phyloP scores from a whole-genome alignment of 2,329 filamentous ascomycete genomes.

The Colletotrichum chlorophyti region DNA sequence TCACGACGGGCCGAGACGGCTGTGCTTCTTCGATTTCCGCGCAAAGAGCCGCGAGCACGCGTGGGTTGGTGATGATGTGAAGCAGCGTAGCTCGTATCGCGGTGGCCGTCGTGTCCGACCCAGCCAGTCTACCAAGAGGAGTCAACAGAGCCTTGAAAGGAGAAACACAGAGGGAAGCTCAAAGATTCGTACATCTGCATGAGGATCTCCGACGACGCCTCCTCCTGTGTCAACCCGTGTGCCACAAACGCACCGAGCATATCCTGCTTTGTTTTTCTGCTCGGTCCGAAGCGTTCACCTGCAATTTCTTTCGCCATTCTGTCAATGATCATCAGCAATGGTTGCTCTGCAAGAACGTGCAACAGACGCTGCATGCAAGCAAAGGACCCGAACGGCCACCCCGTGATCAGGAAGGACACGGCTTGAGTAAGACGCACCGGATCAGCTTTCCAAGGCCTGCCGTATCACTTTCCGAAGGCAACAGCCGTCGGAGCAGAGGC shows the following conservation, averaged over 20 bases:
- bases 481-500: conserved; percentile 45
- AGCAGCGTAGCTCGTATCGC: conserved; percentile 54
- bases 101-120: conserved; percentile 62
- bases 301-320: conserved; percentile 52
- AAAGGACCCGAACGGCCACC: too few species aligned
- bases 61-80: conserved; percentile 53
- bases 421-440: conserved; percentile 47
- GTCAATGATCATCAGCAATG: conserved; percentile 38
- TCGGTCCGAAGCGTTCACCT: conserved; percentile 50
- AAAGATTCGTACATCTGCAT: conserved; percentile 46
- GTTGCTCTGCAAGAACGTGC: conserved; percentile 32
- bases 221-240: conserved; percentile 44
- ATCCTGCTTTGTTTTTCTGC: conserved; percentile 51
- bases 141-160: too few species aligned
- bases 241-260: conserved; percentile 55
- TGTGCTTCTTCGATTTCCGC: conserved; percentile 47
- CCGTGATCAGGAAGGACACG: conserved; percentile 37
- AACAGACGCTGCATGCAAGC: conserved; percentile 28
- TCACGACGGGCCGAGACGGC: conserved; percentile 26
- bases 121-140: too few species aligned
- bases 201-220: conserved; percentile 51
- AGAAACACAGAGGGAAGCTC: too few species aligned
- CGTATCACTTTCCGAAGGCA: conserved; percentile 46
- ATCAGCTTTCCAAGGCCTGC: conserved; percentile 49
- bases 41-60: conserved; percentile 48